Evolutionary conservation across 1,284 basidiomycete genomes (phyloP).

Genomic region (Ustilago xerochloae): DNA sequence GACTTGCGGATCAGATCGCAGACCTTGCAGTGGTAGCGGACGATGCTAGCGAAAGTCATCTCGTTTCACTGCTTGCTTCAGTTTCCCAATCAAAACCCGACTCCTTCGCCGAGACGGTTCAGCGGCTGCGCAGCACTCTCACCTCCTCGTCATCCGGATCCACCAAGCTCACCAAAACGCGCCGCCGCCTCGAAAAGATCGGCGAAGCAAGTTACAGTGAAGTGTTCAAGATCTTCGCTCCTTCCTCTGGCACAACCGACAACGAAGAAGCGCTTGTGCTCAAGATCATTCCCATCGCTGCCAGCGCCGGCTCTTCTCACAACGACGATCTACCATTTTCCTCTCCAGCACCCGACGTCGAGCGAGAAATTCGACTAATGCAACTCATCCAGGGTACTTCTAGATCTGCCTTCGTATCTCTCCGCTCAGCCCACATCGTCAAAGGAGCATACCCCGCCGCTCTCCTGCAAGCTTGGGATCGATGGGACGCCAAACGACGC

Average conservation of each 20-base stretch:
- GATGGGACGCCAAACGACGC: constrained; percentile 73
- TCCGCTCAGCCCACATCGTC: constrained; percentile 79
- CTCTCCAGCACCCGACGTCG: constrained; percentile 75
- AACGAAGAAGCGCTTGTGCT: constrained; percentile 29
- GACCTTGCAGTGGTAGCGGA: constrained; percentile 12
- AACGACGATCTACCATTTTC: constrained; percentile 67
- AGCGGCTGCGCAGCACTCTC: constrained; percentile 2
- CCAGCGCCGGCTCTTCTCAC: constrained; percentile 48
- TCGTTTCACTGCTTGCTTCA: constrained; percentile 19
- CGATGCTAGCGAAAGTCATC: background rate
- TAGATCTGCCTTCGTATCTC: constrained; percentile 29
- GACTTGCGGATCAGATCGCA: constrained; percentile 19
- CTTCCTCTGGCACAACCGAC: background rate
- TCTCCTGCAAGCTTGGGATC: constrained; percentile 86
- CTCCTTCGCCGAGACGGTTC: constrained; percentile 11
- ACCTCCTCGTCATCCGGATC: background rate
- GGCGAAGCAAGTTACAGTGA: constrained; percentile 97
- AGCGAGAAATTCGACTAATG: constrained; percentile 88
- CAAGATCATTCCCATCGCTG: constrained; percentile 82
- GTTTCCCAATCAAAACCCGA: constrained; percentile 30
- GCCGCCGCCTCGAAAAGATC: constrained; percentile 74
- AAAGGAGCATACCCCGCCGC: constrained; percentile 82
- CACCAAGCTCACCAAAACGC: background rate
- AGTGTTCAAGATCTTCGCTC: constrained; percentile 76
- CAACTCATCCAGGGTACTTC: constrained; percentile 72